phyloP scores from a whole-genome alignment of 2,329 filamentous ascomycete genomes.

The Pseudogymnoascus sp. region DNA sequence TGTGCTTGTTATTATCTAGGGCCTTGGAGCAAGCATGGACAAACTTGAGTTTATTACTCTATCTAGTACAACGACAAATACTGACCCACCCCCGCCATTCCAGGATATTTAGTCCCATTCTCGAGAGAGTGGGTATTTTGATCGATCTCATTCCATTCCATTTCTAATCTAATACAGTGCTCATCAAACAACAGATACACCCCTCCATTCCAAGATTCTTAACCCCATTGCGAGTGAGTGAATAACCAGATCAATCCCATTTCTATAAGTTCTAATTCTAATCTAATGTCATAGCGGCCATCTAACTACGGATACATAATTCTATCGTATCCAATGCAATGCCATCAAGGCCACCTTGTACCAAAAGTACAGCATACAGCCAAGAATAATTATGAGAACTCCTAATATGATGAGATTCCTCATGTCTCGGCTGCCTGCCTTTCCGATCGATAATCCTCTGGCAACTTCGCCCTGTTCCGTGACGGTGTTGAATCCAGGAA shows the following conservation, averaged over 20 bases:
- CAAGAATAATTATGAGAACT: background rate
- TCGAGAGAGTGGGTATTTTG: background rate
- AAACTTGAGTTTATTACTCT: background rate
- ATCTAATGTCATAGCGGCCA: background rate
- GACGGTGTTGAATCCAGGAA: background rate
- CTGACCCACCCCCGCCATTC: background rate
- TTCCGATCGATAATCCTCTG: background rate
- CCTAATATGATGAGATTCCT: background rate
- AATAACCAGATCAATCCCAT: background rate
- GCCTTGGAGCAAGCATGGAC: background rate
- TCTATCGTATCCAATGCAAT: background rate
- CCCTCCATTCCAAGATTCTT: background rate
- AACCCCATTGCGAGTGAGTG: background rate
- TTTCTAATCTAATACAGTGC: background rate
- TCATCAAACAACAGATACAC: background rate
- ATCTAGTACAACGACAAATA: background rate
- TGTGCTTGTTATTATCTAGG: background rate
- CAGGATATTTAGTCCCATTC: background rate
- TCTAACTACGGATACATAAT: background rate
- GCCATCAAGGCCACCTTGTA: background rate
- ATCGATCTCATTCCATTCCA: background rate
- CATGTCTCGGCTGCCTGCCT: background rate
- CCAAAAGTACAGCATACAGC: background rate
- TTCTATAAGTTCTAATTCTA: background rate
- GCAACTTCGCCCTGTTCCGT: background rate